phyloP scores from a whole-genome alignment of 2,329 filamentous ascomycete species.

The Hypoxylon sp. region DNA sequence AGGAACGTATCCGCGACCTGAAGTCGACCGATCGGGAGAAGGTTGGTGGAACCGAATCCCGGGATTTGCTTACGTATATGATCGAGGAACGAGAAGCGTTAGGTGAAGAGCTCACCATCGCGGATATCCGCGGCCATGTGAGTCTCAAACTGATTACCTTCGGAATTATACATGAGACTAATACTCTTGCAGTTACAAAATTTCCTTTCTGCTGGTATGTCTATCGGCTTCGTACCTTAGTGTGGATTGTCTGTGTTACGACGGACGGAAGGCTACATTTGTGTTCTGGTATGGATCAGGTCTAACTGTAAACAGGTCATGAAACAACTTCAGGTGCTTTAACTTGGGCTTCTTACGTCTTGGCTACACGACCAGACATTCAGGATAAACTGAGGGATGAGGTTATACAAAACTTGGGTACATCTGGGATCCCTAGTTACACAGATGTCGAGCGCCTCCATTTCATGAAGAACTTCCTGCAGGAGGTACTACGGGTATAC shows the following conservation, averaged over 20 bases:
- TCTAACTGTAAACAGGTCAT: slow-evolving; percentile 26
- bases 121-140: slow-evolving; percentile 37
- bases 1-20: slow-evolving; percentile 47
- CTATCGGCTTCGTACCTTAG: background rate
- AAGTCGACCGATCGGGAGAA: slow-evolving; percentile 38
- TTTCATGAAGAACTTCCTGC: slow-evolving; percentile 36
- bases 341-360: slow-evolving; percentile 37
- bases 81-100: slow-evolving; percentile 50
- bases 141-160: background rate
- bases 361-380: slow-evolving; percentile 32
- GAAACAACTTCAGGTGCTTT: slow-evolving; percentile 37
- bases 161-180: background rate
- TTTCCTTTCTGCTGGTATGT: slow-evolving; percentile 38
- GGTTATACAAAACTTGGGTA: slow-evolving; percentile 18
- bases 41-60: slow-evolving; percentile 37
- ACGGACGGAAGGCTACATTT: background rate
- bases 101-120: slow-evolving; percentile 26
- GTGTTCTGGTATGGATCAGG: background rate
- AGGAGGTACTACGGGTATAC: slow-evolving; percentile 31
- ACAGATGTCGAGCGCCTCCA: slow-evolving; percentile 26
- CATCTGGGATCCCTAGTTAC: slow-evolving; percentile 23
- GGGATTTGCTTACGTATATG: slow-evolving; percentile 55
- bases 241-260: too few relatives aligned
- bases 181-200: slow-evolving; percentile 29
- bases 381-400: slow-evolving; percentile 32